Evolutionary conservation across 192 early-diverging fungal species (phyloP).

Genomic region (Gigaspora rosea): DNA sequence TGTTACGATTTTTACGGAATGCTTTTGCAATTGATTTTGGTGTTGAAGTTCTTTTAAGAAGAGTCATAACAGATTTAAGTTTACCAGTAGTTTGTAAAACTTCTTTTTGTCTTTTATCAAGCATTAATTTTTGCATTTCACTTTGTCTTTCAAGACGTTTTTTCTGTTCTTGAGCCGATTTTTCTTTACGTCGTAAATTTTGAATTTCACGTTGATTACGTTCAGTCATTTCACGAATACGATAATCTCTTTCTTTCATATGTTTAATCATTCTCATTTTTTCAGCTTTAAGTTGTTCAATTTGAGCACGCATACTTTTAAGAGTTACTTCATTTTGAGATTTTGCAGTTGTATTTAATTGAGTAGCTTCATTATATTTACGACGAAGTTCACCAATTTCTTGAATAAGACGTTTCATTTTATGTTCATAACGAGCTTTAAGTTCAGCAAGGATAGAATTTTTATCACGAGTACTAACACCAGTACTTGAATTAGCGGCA

Average conservation of each 20-base stretch:
- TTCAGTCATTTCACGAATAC: constrained; percentile 60
- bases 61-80: constrained; percentile 48
- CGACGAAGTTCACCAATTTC: constrained; percentile 57
- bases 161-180: constrained; percentile 48
- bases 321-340: constrained; percentile 62
- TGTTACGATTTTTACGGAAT: constrained; percentile 33
- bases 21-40: constrained; percentile 48
- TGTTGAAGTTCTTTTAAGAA: constrained; percentile 54
- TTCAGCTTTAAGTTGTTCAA: constrained; percentile 72
- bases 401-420: constrained; percentile 55
- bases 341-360: constrained; percentile 49
- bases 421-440: constrained; percentile 57
- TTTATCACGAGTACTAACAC: constrained; percentile 42
- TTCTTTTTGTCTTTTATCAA: constrained; percentile 62
- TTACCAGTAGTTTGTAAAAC: constrained; percentile 41
- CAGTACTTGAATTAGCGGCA: constrained; percentile 36
- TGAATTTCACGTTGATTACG: constrained; percentile 61
- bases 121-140: constrained; percentile 55
- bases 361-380: constrained; percentile 58
- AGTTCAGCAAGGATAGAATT: constrained; percentile 40
- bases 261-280: constrained; percentile 76
- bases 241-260: constrained; percentile 67
- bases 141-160: constrained; percentile 56
- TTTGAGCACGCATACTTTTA: constrained; percentile 62
- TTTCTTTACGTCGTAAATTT: constrained; percentile 57